Conservation (phyloP, 73 alveolate genomes). For the Paramecium octaurelia region DNA sequence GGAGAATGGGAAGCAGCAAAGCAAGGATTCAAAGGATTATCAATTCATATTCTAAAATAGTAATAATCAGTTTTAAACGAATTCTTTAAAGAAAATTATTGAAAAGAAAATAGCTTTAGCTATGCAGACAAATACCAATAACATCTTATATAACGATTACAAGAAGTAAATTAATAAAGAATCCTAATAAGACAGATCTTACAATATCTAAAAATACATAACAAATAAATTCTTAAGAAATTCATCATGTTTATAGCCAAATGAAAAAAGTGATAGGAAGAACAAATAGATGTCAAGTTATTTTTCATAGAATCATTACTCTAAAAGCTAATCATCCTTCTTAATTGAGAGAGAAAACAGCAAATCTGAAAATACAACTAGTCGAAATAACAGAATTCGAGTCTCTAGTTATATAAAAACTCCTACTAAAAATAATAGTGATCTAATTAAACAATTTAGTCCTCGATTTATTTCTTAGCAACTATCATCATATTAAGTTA, state of each 20-base stretch:
- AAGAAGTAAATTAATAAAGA: neutral
- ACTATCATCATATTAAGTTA: constrained; percentile 27
- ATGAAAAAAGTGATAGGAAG: constrained; percentile 14
- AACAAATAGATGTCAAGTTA: neutral
- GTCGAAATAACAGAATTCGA: constrained; percentile 29
- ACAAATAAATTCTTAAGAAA: neutral
- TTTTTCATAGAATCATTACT: constrained; percentile 12
- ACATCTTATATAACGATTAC: neutral
- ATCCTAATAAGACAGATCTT: neutral
- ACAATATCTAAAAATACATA: constrained; percentile 16
- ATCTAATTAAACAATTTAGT: constrained; percentile 26
- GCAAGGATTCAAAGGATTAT: neutral
- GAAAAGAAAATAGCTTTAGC: neutral
- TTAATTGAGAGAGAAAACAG: constrained; percentile 42
- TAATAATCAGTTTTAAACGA: neutral
- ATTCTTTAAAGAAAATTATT: neutral
- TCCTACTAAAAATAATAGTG: constrained; percentile 46
- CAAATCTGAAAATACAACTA: constrained; percentile 38
- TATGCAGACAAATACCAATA: neutral
- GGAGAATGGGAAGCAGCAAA: neutral
- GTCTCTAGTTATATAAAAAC: constrained; percentile 39
- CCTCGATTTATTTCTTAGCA: constrained; percentile 16
- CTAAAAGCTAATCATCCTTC: constrained; percentile 16
- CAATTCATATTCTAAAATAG: neutral
- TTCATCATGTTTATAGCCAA: neutral